Conservation (phyloP, 108 stramenopile species). For the Asterionellopsis glacialis region DNA sequence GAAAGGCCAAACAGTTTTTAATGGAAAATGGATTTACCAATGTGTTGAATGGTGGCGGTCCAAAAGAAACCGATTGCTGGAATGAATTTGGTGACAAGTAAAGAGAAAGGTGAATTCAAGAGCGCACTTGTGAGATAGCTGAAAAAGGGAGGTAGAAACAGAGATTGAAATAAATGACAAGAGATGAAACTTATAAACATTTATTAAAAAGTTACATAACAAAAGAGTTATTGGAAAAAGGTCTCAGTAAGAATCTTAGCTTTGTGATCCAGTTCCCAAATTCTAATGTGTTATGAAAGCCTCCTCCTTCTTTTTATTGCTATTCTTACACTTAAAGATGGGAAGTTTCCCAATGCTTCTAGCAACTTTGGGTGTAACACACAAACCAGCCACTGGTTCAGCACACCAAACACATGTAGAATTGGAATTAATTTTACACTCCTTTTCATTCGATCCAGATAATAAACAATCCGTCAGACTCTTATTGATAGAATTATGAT, state of each 20-base stretch:
- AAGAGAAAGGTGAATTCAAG: background rate
- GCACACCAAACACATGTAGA: conserved; percentile 8
- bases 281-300: too few relatives aligned
- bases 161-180: too few relatives aligned
- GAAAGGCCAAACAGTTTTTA: conserved; percentile 83
- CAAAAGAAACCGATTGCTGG: conserved; percentile 84
- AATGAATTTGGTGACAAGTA: conserved; percentile 71
- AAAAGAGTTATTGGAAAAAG: too few relatives aligned
- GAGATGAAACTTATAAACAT: too few relatives aligned
- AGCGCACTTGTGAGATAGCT: too few relatives aligned
- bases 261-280: too few relatives aligned
- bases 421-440: background rate
- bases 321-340: conserved; percentile 3
- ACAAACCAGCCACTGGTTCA: conserved; percentile 8
- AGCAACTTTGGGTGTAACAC: conserved; percentile 9
- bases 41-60: conserved; percentile 87
- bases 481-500: background rate
- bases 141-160: too few relatives aligned
- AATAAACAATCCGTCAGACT: background rate
- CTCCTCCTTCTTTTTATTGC: background rate
- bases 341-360: background rate
- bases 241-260: too few relatives aligned
- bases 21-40: conserved; percentile 73
- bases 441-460: background rate
- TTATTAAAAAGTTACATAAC: too few relatives aligned